Evolutionary conservation across 305 asterid species (phyloP).

Genomic region (Ilex paraguariensis): DNA sequence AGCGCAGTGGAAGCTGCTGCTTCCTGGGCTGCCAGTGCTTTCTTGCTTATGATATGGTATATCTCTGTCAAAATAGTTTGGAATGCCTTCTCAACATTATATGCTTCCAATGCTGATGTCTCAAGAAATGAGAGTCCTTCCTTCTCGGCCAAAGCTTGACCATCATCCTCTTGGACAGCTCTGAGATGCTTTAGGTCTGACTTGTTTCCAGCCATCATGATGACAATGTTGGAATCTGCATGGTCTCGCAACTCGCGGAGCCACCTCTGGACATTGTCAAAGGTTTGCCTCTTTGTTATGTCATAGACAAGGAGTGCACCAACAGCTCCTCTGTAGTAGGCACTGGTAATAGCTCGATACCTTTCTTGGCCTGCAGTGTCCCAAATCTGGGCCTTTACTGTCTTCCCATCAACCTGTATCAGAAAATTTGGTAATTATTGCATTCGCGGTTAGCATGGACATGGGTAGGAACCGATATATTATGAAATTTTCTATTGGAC

Average conservation of each 20-base stretch:
- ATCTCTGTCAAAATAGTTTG: slow-evolving; percentile 64
- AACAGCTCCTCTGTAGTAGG: slow-evolving; percentile 86
- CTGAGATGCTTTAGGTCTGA: slow-evolving; percentile 70
- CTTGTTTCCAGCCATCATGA: slow-evolving; percentile 79
- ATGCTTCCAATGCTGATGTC: slow-evolving; percentile 79
- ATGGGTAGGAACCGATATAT: no score
- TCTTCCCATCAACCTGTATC: slow-evolving; percentile 69
- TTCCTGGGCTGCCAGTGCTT: slow-evolving; percentile 89
- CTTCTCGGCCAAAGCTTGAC: slow-evolving; percentile 69
- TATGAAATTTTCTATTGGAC: no score
- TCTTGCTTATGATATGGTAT: slow-evolving; percentile 71
- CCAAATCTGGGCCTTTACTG: slow-evolving; percentile 88
- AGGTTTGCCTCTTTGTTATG: slow-evolving; percentile 79
- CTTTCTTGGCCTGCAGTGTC: slow-evolving; percentile 96
- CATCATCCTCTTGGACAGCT: slow-evolving; percentile 54
- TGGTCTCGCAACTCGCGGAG: slow-evolving; percentile 75
- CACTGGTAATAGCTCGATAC: slow-evolving; percentile 85
- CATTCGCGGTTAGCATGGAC: neutral
- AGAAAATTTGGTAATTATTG: neutral
- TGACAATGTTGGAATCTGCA: slow-evolving; percentile 72
- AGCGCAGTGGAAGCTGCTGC: slow-evolving; percentile 43
- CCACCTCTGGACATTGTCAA: slow-evolving; percentile 76
- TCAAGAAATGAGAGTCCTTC: slow-evolving; percentile 87
- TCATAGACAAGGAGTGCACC: slow-evolving; percentile 89
- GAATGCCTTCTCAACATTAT: slow-evolving; percentile 69